Percentiles rank a stretch among this genome's conserved stretches.
Evolutionary conservation across 2,329 filamentous ascomycete genomes (phyloP).

Genomic region (Verticillium zaregamsianum): DNA sequence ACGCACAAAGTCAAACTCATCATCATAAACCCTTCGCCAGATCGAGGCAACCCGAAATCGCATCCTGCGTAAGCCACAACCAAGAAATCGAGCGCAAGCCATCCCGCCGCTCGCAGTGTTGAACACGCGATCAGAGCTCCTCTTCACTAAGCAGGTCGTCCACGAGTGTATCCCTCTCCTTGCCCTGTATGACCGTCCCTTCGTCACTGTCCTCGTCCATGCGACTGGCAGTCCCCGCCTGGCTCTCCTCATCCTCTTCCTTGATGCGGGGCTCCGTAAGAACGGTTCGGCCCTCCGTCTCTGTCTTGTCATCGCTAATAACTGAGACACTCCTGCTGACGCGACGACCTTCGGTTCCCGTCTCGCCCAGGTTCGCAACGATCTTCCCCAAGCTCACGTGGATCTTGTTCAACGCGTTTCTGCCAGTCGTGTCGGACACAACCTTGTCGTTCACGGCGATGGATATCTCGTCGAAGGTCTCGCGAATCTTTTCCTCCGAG

Average conservation of each 20-base stretch:
- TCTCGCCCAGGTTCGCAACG: conserved; percentile 54
- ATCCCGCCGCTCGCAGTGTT: not conserved
- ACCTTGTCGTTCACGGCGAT: conserved; percentile 60
- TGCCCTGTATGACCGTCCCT: conserved; percentile 16
- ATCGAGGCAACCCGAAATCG: not conserved
- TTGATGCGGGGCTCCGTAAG: conserved; percentile 41
- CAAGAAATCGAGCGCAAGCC: not conserved
- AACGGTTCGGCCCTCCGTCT: conserved; percentile 32
- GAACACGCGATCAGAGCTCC: conserved; percentile 19
- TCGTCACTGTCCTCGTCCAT: conserved; percentile 22
- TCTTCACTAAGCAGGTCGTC: conserved; percentile 36
- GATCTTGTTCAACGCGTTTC: conserved; percentile 64
- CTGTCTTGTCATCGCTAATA: conserved; percentile 23
- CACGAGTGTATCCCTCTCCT: conserved; percentile 29
- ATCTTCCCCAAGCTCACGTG: conserved; percentile 65
- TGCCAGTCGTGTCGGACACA: conserved; percentile 54
- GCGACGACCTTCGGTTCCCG: conserved; percentile 30
- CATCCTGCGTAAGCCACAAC: not conserved
- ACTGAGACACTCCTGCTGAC: conserved; percentile 41
- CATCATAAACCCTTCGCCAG: not conserved
- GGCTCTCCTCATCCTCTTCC: conserved; percentile 41
- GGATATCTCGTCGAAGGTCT: conserved; percentile 53
- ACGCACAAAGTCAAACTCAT: not conserved
- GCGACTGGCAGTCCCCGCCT: conserved; percentile 25
- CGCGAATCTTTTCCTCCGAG: conserved; percentile 52